phyloP scores from a whole-genome alignment of 1,284 basidiomycete genomes.

The Volvariella volvacea region DNA sequence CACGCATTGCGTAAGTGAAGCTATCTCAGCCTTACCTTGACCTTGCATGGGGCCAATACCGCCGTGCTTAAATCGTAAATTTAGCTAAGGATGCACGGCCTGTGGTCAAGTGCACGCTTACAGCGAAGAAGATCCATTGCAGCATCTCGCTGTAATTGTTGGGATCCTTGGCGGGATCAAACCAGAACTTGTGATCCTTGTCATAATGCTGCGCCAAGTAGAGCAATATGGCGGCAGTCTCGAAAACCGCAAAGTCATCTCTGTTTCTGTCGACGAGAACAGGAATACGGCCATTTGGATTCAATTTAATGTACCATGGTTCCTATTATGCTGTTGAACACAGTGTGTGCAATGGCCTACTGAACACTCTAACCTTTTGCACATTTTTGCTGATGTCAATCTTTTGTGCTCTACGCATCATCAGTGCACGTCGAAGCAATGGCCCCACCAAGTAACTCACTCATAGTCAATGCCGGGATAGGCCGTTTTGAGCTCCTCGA shows the following conservation, averaged over 20 bases:
- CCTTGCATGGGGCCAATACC: constrained; percentile 76
- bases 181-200: constrained; percentile 48
- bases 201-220: constrained; percentile 62
- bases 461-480: constrained; percentile 59
- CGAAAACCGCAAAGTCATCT: constrained; percentile 56
- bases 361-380: constrained; percentile 23
- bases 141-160: constrained; percentile 52
- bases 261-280: constrained; percentile 45
- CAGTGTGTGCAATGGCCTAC: not conserved
- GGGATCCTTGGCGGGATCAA: constrained; percentile 35
- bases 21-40: constrained; percentile 36
- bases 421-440: not conserved
- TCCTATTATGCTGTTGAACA: constrained; percentile 20
- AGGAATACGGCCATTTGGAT: constrained; percentile 64
- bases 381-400: constrained; percentile 39
- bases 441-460: constrained; percentile 22
- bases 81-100: constrained; percentile 3
- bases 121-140: constrained; percentile 78
- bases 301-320: constrained; percentile 58
- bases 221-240: constrained; percentile 60
- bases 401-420: constrained; percentile 29
- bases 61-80: constrained; percentile 38
- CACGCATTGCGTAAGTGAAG: not conserved
- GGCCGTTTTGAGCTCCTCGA: constrained; percentile 64
- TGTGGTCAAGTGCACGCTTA: constrained; percentile 20